phyloP scores from a whole-genome alignment of 2,329 filamentous ascomycete genomes.

The Podosphaera xanthii region DNA sequence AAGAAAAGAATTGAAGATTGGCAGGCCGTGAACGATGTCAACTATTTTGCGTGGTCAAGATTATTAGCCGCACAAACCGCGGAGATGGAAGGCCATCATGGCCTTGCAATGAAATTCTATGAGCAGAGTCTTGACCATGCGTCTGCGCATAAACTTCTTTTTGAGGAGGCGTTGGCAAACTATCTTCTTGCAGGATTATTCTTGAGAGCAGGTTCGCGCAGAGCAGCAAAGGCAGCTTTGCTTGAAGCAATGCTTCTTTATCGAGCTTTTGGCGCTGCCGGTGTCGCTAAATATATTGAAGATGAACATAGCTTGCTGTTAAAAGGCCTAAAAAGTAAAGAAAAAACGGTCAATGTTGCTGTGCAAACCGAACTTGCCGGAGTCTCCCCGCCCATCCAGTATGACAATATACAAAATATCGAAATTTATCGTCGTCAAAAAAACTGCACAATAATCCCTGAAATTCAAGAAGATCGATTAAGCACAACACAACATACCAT shows the following conservation, averaged over 20 bases:
- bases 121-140: constrained; percentile 53
- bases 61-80: constrained; percentile 45
- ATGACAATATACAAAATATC: constrained; percentile 23
- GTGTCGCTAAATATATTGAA: constrained; percentile 44
- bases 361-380: constrained; percentile 50
- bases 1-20: constrained; percentile 40
- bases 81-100: constrained; percentile 35
- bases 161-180: constrained; percentile 52
- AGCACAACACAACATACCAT: constrained; percentile 31
- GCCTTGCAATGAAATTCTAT: constrained; percentile 36
- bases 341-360: constrained; percentile 35
- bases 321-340: constrained; percentile 33
- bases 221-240: constrained; percentile 46
- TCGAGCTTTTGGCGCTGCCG: constrained; percentile 43
- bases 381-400: constrained; percentile 25
- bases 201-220: constrained; percentile 36
- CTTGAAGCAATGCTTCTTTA: constrained; percentile 46
- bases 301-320: constrained; percentile 45
- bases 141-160: constrained; percentile 37
- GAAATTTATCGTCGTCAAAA: constrained; percentile 18
- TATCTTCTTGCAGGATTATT: constrained; percentile 54
- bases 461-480: constrained; percentile 33
- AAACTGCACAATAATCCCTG: constrained; percentile 18
- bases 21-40: constrained; percentile 40
- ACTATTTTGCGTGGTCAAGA: constrained; percentile 47